phyloP scores from a whole-genome alignment of 2,329 filamentous ascomycete genomes.

The Fusarium transvaalense region DNA sequence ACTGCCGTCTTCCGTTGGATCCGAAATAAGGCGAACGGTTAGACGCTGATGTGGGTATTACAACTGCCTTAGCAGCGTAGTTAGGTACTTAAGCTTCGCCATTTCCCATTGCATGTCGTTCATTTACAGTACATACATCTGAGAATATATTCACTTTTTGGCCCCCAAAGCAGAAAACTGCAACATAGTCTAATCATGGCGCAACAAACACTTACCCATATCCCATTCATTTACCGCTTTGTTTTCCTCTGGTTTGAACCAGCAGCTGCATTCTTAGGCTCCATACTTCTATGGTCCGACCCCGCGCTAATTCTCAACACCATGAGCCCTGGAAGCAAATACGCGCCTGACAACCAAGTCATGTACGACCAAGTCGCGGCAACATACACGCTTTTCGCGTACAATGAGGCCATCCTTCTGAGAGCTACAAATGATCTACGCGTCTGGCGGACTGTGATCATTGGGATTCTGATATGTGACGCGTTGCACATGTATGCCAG shows the following conservation, averaged over 20 bases:
- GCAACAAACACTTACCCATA: neutral
- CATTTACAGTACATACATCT: neutral
- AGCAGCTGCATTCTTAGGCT: slow-evolving; percentile 7
- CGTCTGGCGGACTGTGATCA: slow-evolving; percentile 17
- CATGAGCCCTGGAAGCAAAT: slow-evolving; percentile 24
- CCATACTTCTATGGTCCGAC: slow-evolving; percentile 10
- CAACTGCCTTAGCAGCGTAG: neutral
- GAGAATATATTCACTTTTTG: neutral
- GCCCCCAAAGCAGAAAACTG: neutral
- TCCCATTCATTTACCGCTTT: slow-evolving; percentile 27
- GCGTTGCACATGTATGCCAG: slow-evolving; percentile 32
- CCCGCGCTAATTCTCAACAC: slow-evolving; percentile 26
- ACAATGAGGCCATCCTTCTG: slow-evolving; percentile 33
- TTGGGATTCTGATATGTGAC: slow-evolving; percentile 34
- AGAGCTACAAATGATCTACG: slow-evolving; percentile 25
- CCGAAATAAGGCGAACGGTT: neutral
- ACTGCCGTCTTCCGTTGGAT: slow-evolving; percentile 1
- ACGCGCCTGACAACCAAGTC: slow-evolving; percentile 33
- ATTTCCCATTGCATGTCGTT: neutral
- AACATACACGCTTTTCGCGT: slow-evolving; percentile 36
- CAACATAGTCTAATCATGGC: neutral
- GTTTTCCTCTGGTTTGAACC: slow-evolving; percentile 39
- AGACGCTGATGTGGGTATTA: neutral
- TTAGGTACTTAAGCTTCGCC: neutral
- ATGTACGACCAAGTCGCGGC: slow-evolving; percentile 39